A percentile compares a stretch with the other conserved stretches of the same genome.
Conservation (phyloP, 441 rosid species). For the Adansonia madagascariensis region DNA sequence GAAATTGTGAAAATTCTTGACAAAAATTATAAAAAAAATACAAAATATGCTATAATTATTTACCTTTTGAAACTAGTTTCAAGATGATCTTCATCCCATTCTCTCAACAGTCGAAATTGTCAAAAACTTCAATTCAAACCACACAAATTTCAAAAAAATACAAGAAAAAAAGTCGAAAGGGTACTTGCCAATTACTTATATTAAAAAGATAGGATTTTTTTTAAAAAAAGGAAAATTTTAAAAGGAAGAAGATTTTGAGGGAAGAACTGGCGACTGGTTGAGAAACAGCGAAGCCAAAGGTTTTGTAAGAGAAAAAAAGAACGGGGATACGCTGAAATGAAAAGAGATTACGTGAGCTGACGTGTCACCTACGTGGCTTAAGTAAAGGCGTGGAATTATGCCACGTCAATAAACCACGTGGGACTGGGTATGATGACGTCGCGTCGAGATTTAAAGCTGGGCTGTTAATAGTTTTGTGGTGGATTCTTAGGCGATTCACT, state of each 20-base stretch:
- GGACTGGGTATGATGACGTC: constrained; percentile 21
- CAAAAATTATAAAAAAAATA: background rate
- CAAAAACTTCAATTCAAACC: background rate
- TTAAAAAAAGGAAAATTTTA: background rate
- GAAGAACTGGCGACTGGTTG: constrained; percentile 20
- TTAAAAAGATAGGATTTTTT: constrained; percentile 13
- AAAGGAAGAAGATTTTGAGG: background rate
- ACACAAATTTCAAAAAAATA: background rate
- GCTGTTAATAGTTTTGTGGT: constrained; percentile 1
- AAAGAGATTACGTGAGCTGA: constrained; percentile 7
- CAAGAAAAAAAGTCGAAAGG: background rate
- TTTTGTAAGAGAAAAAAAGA: background rate
- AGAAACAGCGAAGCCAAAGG: constrained; percentile 24
- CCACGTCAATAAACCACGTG: constrained; percentile 15
- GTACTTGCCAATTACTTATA: background rate
- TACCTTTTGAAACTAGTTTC: background rate
- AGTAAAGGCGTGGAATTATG: constrained; percentile 18
- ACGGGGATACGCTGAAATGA: background rate
- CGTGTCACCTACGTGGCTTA: constrained; percentile 31
- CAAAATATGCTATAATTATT: background rate
- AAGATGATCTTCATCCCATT: constrained; percentile 7
- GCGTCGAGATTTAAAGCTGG: constrained; percentile 40
- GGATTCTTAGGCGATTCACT: constrained; percentile 28
- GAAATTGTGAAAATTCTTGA: background rate
- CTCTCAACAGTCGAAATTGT: background rate